Evolutionary conservation across 192 early-diverging fungal genomes (phyloP).

Genomic region (Anaeromyces robustus): DNA sequence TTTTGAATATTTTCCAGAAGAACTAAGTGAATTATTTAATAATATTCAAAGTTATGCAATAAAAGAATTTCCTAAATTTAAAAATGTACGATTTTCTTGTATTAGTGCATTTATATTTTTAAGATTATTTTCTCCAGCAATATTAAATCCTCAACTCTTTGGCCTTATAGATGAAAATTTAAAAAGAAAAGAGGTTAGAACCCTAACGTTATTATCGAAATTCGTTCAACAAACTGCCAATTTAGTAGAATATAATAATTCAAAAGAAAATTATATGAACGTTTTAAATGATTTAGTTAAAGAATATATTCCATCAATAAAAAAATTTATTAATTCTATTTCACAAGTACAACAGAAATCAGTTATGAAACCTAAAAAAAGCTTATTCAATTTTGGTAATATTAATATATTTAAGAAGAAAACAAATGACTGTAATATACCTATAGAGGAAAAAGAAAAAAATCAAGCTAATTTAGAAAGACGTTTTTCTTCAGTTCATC

Average conservation of each 20-base stretch:
- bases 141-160: background rate
- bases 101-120: background rate
- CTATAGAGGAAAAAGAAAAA: background rate
- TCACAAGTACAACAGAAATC: background rate
- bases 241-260: background rate
- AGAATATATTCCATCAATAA: background rate
- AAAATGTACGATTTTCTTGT: background rate
- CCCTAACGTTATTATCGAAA: background rate
- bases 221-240: background rate
- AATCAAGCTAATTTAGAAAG: background rate
- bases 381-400: too few relatives aligned
- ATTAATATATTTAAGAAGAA: background rate
- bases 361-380: background rate
- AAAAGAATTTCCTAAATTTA: background rate
- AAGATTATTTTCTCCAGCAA: background rate
- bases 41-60: background rate
- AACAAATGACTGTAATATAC: background rate
- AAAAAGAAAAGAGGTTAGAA: background rate
- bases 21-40: background rate
- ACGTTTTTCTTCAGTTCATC: background rate
- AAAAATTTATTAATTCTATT: background rate
- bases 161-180: background rate
- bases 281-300: background rate
- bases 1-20: background rate
- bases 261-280: background rate